A percentile compares a stretch with the other conserved stretches of the same genome.
These are phyloP conservation scores for Sabuloglossum arenarium DNA, from an alignment of 495 filamentous ascomycete genomes.

Conservation along the genomic window DNA sequence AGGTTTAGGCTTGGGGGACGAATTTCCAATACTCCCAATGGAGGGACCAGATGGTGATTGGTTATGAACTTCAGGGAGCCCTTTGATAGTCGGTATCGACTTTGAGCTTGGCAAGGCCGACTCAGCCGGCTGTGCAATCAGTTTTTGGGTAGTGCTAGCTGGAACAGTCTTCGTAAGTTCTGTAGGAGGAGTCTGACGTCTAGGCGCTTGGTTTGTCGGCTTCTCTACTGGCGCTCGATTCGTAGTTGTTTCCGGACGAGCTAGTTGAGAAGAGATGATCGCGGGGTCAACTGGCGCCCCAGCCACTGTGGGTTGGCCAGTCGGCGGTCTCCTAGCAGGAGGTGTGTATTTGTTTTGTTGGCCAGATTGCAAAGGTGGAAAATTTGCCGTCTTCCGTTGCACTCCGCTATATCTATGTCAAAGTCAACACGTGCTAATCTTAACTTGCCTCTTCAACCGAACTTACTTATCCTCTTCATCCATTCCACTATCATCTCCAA, in stretches of 20 bases:
- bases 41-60: not conserved
- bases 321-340: slow-evolving; percentile 62
- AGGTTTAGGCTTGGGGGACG: not conserved
- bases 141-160: slow-evolving; percentile 3
- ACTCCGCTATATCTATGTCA: slow-evolving; percentile 70
- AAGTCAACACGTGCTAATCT: slow-evolving; percentile 15
- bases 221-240: not conserved
- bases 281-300: slow-evolving; percentile 60
- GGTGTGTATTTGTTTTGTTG: slow-evolving; percentile 71
- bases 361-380: slow-evolving; percentile 41
- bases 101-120: not conserved
- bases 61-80: not conserved
- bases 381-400: slow-evolving; percentile 42
- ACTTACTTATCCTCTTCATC: slow-evolving; percentile 85
- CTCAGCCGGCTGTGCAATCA: not conserved
- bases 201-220: not conserved
- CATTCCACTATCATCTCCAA: slow-evolving; percentile 37
- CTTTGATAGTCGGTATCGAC: not conserved
- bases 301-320: slow-evolving; percentile 45
- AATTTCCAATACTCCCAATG: not conserved
- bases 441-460: not conserved
- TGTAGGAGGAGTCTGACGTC: slow-evolving; percentile 1
- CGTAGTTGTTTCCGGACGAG: slow-evolving; percentile 21
- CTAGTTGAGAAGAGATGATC: slow-evolving; percentile 57
- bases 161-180: slow-evolving; percentile 12